Percentiles rank a stretch among this genome's conserved stretches.
Conservation (phyloP, 225 moss, liverwort and hornwort species). For the Anthoceros angustus region DNA sequence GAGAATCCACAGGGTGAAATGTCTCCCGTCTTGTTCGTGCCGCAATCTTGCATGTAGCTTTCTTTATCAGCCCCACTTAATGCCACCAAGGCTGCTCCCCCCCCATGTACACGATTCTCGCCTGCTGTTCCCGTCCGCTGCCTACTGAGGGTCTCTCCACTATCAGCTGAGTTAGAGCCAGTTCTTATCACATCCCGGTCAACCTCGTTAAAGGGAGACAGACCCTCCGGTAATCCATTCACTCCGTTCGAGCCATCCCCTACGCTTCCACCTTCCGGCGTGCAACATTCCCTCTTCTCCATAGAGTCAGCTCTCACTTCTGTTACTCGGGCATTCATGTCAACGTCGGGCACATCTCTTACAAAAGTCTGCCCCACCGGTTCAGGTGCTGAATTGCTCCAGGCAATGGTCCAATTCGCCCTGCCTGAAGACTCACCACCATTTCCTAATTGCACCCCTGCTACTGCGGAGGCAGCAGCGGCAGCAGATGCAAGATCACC, state of each 20-base stretch:
- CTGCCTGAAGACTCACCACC: constrained; percentile 30
- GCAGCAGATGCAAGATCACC: constrained; percentile 75
- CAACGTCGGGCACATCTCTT: constrained; percentile 4
- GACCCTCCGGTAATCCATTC: too few species aligned
- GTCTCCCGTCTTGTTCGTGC: background rate
- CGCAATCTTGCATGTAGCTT: background rate
- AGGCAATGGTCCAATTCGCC: constrained; percentile 66
- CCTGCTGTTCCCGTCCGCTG: constrained; percentile 15
- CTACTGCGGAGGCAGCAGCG: constrained; percentile 70
- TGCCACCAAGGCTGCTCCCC: constrained; percentile 37
- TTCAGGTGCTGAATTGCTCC: constrained; percentile 45
- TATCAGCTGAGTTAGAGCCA: constrained; percentile 18
- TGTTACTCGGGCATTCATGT: constrained; percentile 5
- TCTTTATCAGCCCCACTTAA: constrained; percentile 27
- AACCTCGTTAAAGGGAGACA: background rate
- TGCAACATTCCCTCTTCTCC: background rate
- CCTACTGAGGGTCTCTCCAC: constrained; percentile 15
- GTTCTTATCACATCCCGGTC: constrained; percentile 17
- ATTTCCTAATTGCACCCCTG: constrained; percentile 53
- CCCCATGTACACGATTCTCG: constrained; percentile 41
- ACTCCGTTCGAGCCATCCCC: too few species aligned
- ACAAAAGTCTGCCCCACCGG: constrained; percentile 14
- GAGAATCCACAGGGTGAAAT: background rate
- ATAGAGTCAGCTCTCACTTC: background rate
- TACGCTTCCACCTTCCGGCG: too few species aligned